phyloP scores from a whole-genome alignment of 108 stramenopile genomes.

The Heterococcus sp. region DNA sequence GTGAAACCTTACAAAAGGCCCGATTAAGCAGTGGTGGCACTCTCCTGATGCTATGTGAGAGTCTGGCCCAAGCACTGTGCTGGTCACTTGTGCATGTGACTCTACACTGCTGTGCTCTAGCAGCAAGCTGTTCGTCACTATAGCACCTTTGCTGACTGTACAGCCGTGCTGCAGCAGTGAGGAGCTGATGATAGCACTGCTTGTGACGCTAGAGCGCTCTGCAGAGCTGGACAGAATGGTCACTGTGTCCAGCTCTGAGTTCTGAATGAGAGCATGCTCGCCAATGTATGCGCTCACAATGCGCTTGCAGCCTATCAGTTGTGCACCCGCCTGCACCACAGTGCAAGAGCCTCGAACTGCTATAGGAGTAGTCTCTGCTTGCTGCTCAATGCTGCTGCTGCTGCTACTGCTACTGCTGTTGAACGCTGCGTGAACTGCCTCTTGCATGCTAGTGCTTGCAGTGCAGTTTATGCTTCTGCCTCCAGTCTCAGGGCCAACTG shows the following conservation, averaged over 20 bases:
- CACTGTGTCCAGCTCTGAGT: conserved; percentile 14
- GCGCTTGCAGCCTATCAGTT: neutral
- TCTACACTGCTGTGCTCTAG: conserved; percentile 45
- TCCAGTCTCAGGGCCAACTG: conserved; percentile 17
- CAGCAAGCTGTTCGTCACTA: conserved; percentile 20
- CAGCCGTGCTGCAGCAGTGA: conserved; percentile 28
- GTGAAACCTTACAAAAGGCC: conserved; percentile 37
- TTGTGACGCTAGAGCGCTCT: neutral
- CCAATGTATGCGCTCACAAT: neutral
- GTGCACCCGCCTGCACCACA: too few species aligned
- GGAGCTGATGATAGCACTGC: conserved; percentile 6
- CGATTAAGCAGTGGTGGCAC: conserved; percentile 41
- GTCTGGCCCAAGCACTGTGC: conserved; percentile 19
- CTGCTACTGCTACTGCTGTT: neutral
- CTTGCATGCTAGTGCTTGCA: conserved; percentile 3
- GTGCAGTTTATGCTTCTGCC: conserved; percentile 21
- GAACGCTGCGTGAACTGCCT: conserved; percentile 8
- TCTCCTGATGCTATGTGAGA: conserved; percentile 31
- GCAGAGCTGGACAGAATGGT: conserved; percentile 18
- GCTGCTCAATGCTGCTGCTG: neutral
- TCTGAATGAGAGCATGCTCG: neutral
- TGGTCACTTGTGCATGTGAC: conserved; percentile 24
- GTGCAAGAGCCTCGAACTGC: too few species aligned
- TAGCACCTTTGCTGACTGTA: conserved; percentile 2
- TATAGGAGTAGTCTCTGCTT: conserved; percentile 2